These are phyloP conservation scores for Alternaria tenuissima DNA, from an alignment of 2,329 filamentous ascomycete species.

Conservation along the genomic window DNA sequence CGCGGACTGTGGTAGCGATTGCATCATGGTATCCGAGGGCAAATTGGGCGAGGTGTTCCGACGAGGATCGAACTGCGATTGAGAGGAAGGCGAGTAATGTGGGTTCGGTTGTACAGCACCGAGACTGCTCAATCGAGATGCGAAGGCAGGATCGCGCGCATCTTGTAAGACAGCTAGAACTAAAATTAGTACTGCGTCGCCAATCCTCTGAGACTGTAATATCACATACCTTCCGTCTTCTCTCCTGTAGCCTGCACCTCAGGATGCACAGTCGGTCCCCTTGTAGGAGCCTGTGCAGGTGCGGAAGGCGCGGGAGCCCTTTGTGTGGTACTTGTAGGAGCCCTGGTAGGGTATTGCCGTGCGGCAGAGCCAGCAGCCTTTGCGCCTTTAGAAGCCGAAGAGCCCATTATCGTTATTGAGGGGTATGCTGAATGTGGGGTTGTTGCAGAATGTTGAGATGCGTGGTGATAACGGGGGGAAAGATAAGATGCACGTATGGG, in stretches of 20 bases:
- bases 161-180: slow-evolving; percentile 66
- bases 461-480: slow-evolving; percentile 30
- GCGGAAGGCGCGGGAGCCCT: slow-evolving; percentile 41
- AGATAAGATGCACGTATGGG: slow-evolving; percentile 25
- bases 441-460: slow-evolving; percentile 33
- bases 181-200: not conserved
- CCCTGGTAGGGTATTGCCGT: slow-evolving; percentile 64
- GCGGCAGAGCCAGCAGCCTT: slow-evolving; percentile 59
- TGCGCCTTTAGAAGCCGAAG: slow-evolving; percentile 65
- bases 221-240: slow-evolving; percentile 50
- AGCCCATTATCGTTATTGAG: slow-evolving; percentile 59
- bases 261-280: slow-evolving; percentile 54
- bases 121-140: slow-evolving; percentile 77
- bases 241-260: slow-evolving; percentile 49
- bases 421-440: slow-evolving; percentile 18
- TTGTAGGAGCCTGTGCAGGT: slow-evolving; percentile 36
- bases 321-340: slow-evolving; percentile 49
- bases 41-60: slow-evolving; percentile 36
- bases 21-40: slow-evolving; percentile 41
- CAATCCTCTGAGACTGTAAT: not conserved
- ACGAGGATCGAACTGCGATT: slow-evolving; percentile 53
- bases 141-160: slow-evolving; percentile 70
- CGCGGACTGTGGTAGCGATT: slow-evolving; percentile 38
- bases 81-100: slow-evolving; percentile 64
- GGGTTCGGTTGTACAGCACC: slow-evolving; percentile 67